Conservation (phyloP, 2,329 filamentous ascomycete species). For the Penicillium sp. region DNA sequence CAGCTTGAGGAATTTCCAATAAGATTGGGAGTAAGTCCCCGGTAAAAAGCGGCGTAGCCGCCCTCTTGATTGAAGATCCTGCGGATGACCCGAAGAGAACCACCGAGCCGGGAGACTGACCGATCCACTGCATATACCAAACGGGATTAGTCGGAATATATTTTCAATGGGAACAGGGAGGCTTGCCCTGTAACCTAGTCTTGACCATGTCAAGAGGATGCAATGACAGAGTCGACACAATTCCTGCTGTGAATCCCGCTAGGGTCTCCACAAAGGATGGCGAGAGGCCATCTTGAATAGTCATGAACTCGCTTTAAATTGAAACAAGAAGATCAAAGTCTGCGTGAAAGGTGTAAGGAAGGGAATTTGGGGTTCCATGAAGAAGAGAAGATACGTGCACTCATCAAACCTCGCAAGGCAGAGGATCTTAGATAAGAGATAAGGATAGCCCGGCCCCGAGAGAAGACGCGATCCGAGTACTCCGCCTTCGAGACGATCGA, state of each 20-base stretch:
- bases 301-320: constrained; percentile 36
- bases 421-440: no score
- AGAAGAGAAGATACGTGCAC: background rate
- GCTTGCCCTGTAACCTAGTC: constrained; percentile 81
- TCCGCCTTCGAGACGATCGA: no score
- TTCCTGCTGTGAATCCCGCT: constrained; percentile 84
- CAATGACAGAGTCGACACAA: constrained; percentile 77
- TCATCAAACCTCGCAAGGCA: background rate
- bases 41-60: constrained; percentile 69
- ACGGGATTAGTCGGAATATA: background rate
- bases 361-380: background rate
- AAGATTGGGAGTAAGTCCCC: constrained; percentile 84
- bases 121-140: constrained; percentile 47
- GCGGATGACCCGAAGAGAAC: constrained; percentile 52
- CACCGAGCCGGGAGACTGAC: constrained; percentile 46
- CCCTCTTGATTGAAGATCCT: constrained; percentile 54
- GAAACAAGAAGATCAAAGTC: background rate
- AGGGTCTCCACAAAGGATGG: constrained; percentile 80
- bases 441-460: no score
- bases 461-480: no score
- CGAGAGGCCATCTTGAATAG: constrained; percentile 55
- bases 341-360: background rate
- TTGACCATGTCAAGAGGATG: constrained; percentile 96
- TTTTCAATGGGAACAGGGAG: constrained; percentile 1
- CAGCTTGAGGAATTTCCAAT: constrained; percentile 86